Base-by-base conservation (phyloP, 768 basidiomycete species). In the Lactifluus echinatus region DNA sequence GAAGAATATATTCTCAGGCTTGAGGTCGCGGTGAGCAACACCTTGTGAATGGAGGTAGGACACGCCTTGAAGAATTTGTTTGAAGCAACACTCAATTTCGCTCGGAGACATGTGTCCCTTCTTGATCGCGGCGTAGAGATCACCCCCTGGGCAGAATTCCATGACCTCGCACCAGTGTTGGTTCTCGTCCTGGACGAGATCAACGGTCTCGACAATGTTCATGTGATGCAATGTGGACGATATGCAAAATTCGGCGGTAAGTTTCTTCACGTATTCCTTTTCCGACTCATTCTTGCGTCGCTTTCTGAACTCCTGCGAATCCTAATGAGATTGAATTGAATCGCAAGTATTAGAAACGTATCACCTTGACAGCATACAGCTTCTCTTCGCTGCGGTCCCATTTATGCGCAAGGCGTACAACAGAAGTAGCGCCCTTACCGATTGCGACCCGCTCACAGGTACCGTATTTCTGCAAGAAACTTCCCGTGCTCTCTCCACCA, bases 261-360 rank as follows among this genome's bases (percentile, higher is more conserved):
- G 87, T 72, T 99, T 99, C 83, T 99, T 99, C 75, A 99, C 85
- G 67, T 99, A 99, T 75, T 99, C 95, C 71, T 96, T 96, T 73
- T 99, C 95, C 5, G 93, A 84, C 75, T 99, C 95, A 67, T 95
- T 96, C 81, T 94, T 95, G 65, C 95, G 83, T 61, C 95, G 83
- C 71, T 96, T 97, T 51, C 95, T 87, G 78, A 99, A 99, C 74
- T 99, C 95, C 93, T 95, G 60, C 21, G 60, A 26, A 28, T 36
- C 53, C n/a, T 17, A 33, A 48, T 56, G 52, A 50, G 51, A 57
- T 44, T 24, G 24, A n/a, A 26, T 19, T 45, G 17, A 33, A 21
- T 40, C 19, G 34, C 43, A 33, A 40, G 26, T 51, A 28, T 46
- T 37, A 49, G 44, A 29, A 55, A 44, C 34, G n/a, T 44, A n/a